phyloP scores from a whole-genome alignment of 2,329 filamentous ascomycete species.

The Aspergillus oerlinghausenensis region DNA sequence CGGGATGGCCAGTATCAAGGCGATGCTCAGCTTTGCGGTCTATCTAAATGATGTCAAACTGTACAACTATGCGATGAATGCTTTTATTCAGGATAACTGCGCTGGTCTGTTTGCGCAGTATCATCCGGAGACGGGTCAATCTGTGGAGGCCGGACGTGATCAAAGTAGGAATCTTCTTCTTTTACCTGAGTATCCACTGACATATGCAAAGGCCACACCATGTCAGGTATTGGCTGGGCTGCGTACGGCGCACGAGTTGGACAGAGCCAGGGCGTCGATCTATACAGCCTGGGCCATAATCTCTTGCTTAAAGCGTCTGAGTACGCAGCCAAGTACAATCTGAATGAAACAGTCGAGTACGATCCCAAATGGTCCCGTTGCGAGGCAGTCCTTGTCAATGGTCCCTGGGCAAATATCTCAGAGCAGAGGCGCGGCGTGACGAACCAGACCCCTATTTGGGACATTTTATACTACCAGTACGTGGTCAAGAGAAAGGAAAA shows the following conservation, averaged over 20 bases:
- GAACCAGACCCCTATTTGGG: conserved; percentile 7
- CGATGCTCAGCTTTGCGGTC: conserved; percentile 37
- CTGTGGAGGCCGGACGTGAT: conserved; percentile 36
- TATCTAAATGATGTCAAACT: conserved; percentile 40
- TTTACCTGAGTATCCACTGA: too few relatives aligned
- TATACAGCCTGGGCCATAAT: conserved; percentile 29
- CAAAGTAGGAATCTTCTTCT: conserved; percentile 14
- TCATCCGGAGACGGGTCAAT: conserved; percentile 32
- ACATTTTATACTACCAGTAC: conserved; percentile 33
- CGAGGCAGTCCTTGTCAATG: conserved; percentile 38
- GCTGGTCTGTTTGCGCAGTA: conserved; percentile 29
- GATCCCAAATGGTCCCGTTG: conserved; percentile 36
- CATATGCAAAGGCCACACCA: conserved; percentile 21
- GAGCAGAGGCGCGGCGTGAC: conserved; percentile 14
- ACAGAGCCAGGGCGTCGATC: conserved; percentile 34
- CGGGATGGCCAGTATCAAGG: conserved; percentile 39
- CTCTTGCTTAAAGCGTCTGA: conserved; percentile 35
- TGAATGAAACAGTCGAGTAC: conserved; percentile 32
- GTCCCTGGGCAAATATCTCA: conserved; percentile 33
- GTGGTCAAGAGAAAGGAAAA: conserved; percentile 21
- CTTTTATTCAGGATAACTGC: conserved; percentile 35
- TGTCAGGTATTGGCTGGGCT: conserved; percentile 31
- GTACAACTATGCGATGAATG: conserved; percentile 40
- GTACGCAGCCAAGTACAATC: conserved; percentile 39
- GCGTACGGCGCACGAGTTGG: conserved; percentile 30